Evolutionary conservation across 192 early-diverging fungal genomes (phyloP).

Genomic region (Coemansia sp.): DNA sequence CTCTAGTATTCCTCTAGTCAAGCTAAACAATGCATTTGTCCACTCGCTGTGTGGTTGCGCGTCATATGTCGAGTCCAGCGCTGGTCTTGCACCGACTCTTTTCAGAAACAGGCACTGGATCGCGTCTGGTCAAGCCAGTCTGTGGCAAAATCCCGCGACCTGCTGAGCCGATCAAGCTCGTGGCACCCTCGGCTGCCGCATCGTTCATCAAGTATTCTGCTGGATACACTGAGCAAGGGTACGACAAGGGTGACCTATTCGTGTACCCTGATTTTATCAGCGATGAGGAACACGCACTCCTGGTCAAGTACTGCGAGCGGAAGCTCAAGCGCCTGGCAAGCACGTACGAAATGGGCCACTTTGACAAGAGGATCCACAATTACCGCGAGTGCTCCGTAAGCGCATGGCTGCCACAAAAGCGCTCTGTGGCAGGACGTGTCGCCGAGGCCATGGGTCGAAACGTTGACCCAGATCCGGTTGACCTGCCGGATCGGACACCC

Average conservation of each 20-base stretch:
- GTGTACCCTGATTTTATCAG: conserved; percentile 44
- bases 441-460: conserved; percentile 20
- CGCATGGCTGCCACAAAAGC: conserved; percentile 55
- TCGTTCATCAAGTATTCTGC: conserved; percentile 26
- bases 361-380: conserved; percentile 72
- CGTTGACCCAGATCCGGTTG: conserved; percentile 28
- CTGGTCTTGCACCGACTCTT: not conserved
- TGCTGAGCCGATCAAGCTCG: conserved; percentile 11
- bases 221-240: conserved; percentile 17
- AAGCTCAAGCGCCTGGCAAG: conserved; percentile 56
- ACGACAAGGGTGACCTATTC: conserved; percentile 29
- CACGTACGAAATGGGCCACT: conserved; percentile 69
- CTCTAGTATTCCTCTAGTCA: not conserved
- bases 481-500: conserved; percentile 29
- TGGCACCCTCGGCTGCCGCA: conserved; percentile 13
- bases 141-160: conserved; percentile 31
- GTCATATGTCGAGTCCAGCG: not conserved
- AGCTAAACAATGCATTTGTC: not conserved
- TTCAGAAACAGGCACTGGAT: conserved; percentile 5
- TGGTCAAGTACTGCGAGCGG: conserved; percentile 42
- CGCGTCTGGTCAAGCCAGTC: conserved; percentile 24
- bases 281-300: conserved; percentile 37
- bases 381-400: conserved; percentile 70
- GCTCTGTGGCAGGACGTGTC: conserved; percentile 25
- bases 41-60: not conserved